Base-by-base conservation (phyloP, 495 filamentous ascomycete species). In the Penicillium salamii region DNA sequence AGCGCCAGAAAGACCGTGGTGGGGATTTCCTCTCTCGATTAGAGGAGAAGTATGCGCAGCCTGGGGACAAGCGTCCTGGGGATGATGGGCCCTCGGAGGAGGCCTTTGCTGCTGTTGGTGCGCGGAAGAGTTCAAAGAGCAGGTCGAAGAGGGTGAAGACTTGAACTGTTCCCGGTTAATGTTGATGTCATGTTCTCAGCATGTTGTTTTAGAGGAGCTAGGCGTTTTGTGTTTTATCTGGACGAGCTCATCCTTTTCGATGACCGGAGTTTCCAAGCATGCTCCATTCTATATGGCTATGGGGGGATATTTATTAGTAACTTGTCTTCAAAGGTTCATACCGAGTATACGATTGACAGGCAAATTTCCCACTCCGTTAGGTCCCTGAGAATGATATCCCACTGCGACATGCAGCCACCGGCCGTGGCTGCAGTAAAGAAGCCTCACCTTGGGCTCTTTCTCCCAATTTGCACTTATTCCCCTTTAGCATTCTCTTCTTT, bases 51-150 rank as follows among this genome's bases (percentile, higher is more conserved):
- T 65, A 65, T 37, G 59, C 47, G 7, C 49, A 58, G 26, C 54
- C 58, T 17, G 55, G 55, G 3, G 59, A 58, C 42, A 66, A 66
- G 43, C 63, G 65, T 15, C 51, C 49, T 33, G 34, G 52, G 7
- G 49, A 43, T 13, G 60, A 66, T 48, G 65, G 66, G 47, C 65
- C 65, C 23, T 33, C 63, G 0, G 65, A 68, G 47, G 65, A 66
- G 43, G 65, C 63, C 2, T 68, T 68, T 55, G 63, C 65, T 46
- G 60, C 65, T 24, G 54, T 64, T 41, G 61, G 55, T 7, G 65
- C 65, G 7, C 59, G 62, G 32, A 57, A 61, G 31, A 51, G 31
- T 4, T 31, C 26, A 12, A 60, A 57, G 34, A 26, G 53, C 1
- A 56, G 53, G 34, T 18, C 49, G 2, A 60, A 47, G 50, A 55